Base-by-base conservation (phyloP, 2,329 filamentous ascomycete species). In the Talaromyces rugulosus region DNA sequence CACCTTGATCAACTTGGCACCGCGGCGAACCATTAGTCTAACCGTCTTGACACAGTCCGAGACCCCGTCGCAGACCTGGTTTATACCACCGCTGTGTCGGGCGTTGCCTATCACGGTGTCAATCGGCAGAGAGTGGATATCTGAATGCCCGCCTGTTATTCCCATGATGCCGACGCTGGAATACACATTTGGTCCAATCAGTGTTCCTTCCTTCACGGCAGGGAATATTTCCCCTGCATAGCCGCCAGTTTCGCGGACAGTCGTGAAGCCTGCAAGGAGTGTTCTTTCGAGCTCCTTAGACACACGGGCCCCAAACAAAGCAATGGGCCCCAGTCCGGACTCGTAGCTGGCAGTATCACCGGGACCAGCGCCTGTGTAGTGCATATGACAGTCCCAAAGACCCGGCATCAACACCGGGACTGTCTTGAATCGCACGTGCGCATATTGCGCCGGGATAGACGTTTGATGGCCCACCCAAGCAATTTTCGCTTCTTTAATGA, bases 301-400 rank as follows among this genome's bases (percentile, higher is more conserved):
- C 9, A 71, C 75, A 28, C 80, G 70, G 5, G 79, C 79, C 4
- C 79, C 80, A 12, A 76, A 71, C 11, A 79, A 68, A 4, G 72
- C 71, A 5, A 70, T 31, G 53, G 69, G 66, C 59, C 71, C 58
- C 27, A 70, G 62, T 12, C 56, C 31, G 42, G 56, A 23, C 6
- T 59, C 44, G 30, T 61, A 58, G 33, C 64, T 53, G n/a, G 57
- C 63, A 50, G 66, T 67, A 23, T 64, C 56, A 16, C 66, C 61
- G 23, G 69, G 69, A 4, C 65, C 65, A 2, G 70, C 61, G n/a
- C 78, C 82, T 4, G 75, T 64, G 63, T 80, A 81, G 66, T 84
- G 82, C 0, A 77, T 74, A 67, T 84, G 82, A 63, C 76, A 80
- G 62, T 85, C 82, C 81, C 82, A 84, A 27, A 85, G 74, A 2